Conservation (phyloP, 2,329 filamentous ascomycete genomes). For the Colletotrichum australisinense region DNA sequence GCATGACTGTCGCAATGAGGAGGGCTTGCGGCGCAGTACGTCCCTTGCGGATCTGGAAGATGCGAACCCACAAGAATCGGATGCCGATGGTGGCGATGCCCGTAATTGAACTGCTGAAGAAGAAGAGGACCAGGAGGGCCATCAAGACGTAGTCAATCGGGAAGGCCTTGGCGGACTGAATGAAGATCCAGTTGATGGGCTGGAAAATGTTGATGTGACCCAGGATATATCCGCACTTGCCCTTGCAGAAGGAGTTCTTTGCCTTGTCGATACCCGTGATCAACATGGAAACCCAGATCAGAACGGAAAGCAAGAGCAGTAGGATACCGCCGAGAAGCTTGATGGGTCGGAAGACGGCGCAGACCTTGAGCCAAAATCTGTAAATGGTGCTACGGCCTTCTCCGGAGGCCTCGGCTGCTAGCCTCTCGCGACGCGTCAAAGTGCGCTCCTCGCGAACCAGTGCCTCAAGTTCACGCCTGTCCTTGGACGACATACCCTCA, state of each 20-base stretch:
- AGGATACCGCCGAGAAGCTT: conserved; percentile 88
- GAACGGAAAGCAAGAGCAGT: conserved; percentile 77
- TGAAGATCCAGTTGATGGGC: conserved; percentile 90
- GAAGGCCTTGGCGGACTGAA: conserved; percentile 84
- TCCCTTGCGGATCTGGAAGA: conserved; percentile 91
- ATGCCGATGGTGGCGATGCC: conserved; percentile 91
- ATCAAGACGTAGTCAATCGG: conserved; percentile 94
- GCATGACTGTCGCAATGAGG: conserved; percentile 88
- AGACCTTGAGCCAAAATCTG: conserved; percentile 81
- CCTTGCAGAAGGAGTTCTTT: conserved; percentile 92
- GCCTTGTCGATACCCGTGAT: conserved; percentile 97
- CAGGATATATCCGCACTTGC: conserved; percentile 91
- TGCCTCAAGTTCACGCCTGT: conserved; percentile 87
- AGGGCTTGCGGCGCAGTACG: conserved; percentile 93
- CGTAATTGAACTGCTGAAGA: conserved; percentile 89
- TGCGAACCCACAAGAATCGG: conserved; percentile 92
- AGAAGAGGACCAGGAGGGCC: conserved; percentile 83
- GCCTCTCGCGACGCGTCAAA: conserved; percentile 85
- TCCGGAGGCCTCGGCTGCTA: conserved; percentile 85
- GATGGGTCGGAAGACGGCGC: conserved; percentile 85
- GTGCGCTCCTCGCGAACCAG: conserved; percentile 93
- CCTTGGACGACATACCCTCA: conserved; percentile 83
- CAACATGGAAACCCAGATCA: conserved; percentile 92
- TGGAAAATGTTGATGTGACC: conserved; percentile 92
- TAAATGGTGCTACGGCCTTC: conserved; percentile 81